phyloP scores from a whole-genome alignment of 1,139 yeast genomes.

The Candida glucosophila region DNA sequence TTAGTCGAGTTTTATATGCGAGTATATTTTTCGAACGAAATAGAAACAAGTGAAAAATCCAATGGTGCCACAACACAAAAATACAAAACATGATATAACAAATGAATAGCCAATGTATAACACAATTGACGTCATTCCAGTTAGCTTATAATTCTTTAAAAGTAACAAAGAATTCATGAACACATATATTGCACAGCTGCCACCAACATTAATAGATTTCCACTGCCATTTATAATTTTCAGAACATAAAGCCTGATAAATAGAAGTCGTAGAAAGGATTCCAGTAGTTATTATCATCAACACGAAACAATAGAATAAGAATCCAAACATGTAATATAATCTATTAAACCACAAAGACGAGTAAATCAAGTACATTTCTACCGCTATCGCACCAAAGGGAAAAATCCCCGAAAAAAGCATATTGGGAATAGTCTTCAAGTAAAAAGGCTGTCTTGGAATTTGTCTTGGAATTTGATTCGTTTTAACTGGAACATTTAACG shows the following conservation, averaged over 20 bases:
- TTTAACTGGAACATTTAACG: constrained; percentile 65
- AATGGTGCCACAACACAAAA: constrained; percentile 79
- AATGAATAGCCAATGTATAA: constrained; percentile 82
- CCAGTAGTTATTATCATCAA: constrained; percentile 78
- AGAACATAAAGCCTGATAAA: constrained; percentile 77
- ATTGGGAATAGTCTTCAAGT: constrained; percentile 58
- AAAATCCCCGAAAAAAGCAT: constrained; percentile 78
- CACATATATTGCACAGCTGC: constrained; percentile 80
- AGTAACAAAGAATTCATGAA: constrained; percentile 76
- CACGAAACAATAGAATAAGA: constrained; percentile 77
- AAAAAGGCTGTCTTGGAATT: constrained; percentile 87
- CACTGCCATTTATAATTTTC: constrained; percentile 98
- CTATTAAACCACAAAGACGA: constrained; percentile 92
- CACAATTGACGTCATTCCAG: constrained; percentile 69
- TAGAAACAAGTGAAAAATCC: constrained; percentile 73
- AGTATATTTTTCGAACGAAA: constrained; percentile 73
- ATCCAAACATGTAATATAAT: constrained; percentile 95
- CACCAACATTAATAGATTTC: constrained; percentile 84
- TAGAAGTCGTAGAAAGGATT: constrained; percentile 70
- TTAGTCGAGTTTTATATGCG: constrained; percentile 76
- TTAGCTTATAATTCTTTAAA: constrained; percentile 55
- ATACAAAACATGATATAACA: constrained; percentile 61
- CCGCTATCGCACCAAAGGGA: constrained; percentile 93
- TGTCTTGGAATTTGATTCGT: constrained; percentile 95
- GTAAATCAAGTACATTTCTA: constrained; percentile 83